Evolutionary conservation across 257 asterid species (phyloP).

Genomic region (Solanum sitiens): DNA sequence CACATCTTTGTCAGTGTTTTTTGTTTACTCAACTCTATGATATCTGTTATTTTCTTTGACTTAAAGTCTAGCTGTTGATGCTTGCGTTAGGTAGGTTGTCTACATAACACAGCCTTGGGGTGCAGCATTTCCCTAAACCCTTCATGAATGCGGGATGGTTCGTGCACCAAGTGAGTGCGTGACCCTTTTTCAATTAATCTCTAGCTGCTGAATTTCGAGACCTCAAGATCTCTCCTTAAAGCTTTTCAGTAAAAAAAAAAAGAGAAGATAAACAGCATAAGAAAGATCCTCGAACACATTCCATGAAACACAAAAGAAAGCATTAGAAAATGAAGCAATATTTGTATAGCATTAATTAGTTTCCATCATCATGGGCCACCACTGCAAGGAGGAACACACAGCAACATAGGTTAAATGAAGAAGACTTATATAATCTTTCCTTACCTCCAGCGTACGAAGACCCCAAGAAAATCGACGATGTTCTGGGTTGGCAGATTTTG

Average conservation of each 20-base stretch:
- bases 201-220: background rate
- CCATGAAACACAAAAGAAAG: background rate
- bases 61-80: background rate
- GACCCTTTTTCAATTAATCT: background rate
- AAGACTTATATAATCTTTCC: background rate
- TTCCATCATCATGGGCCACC: background rate
- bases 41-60: background rate
- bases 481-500: slow-evolving; percentile 63
- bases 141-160: background rate
- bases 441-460: slow-evolving; percentile 60
- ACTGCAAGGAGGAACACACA: background rate
- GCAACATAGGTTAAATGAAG: background rate
- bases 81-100: background rate
- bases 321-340: background rate
- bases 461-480: slow-evolving; percentile 84
- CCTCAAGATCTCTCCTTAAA: background rate
- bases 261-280: background rate
- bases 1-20: background rate
- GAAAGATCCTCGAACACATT: background rate
- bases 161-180: background rate
- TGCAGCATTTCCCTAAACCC: background rate
- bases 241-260: background rate
- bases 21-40: background rate
- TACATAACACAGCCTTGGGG: background rate
- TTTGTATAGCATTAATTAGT: background rate